Conservation (phyloP, 176 grass and related monocot species). For the Juncus effusus region DNA sequence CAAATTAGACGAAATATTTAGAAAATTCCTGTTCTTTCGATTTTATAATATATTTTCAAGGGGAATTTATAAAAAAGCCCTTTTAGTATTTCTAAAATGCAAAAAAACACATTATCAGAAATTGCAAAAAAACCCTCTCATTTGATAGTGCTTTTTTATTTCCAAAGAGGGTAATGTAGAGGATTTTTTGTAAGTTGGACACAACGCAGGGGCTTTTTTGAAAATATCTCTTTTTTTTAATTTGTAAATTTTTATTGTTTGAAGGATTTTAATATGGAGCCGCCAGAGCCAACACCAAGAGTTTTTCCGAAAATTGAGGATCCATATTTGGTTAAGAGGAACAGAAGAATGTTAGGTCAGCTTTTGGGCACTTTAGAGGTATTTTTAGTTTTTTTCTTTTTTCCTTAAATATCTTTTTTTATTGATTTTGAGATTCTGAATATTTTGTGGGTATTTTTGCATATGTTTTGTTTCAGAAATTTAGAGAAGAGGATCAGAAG, state of each 20-base stretch:
- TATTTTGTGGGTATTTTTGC: conserved; percentile 11
- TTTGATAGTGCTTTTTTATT: too few relatives aligned
- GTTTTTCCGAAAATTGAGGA: conserved; percentile 65
- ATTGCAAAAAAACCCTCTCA: too few relatives aligned
- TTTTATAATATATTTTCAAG: too few relatives aligned
- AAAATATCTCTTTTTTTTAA: background rate
- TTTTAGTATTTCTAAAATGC: too few relatives aligned
- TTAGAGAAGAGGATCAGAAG: conserved; percentile 81
- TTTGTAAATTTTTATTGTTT: conserved; percentile 7
- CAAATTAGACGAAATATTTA: too few relatives aligned
- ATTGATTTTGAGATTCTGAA: conserved; percentile 9
- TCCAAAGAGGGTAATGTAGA: background rate
- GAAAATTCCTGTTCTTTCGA: too few relatives aligned
- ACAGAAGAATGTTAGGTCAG: conserved; percentile 91
- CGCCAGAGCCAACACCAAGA: conserved; percentile 82
- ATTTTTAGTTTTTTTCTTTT: conserved; percentile 17
- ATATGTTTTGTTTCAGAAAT: conserved; percentile 67
- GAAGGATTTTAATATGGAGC: conserved; percentile 61
- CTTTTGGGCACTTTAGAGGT: conserved; percentile 93
- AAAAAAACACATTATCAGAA: too few relatives aligned
- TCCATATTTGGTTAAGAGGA: conserved; percentile 75
- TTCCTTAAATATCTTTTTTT: background rate
- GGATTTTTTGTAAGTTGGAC: background rate
- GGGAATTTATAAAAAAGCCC: too few relatives aligned
- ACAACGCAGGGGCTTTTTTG: background rate